Base-by-base conservation (phyloP, 495 filamentous ascomycete genomes). In the Endocarpon pusillum region DNA sequence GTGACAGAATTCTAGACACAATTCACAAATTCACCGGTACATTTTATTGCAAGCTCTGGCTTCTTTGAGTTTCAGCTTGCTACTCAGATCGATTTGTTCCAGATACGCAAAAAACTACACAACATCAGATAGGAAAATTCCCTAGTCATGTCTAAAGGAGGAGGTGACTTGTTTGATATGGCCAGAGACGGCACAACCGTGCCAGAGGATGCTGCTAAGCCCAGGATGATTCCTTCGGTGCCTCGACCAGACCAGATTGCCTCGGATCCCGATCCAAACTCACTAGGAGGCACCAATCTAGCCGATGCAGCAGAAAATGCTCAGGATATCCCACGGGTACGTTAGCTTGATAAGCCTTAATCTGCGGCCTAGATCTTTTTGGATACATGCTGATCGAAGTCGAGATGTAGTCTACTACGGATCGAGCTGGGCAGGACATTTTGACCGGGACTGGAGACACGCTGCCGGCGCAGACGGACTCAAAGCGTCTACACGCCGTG, bases 171-270 rank as follows among this genome's bases (percentile, higher is more conserved):
- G 5, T 42, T 39, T 19, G 39, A 42, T 3, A 48, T 45, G 18
- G 71, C 67, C 32, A 68, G 73, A 17, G 61, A 62, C 33, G 53
- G 44, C 16, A 38, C 56, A 10, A 41, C 41, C 25, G 49, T 55
- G 22, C 47, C 51, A 11, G 51, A 45, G 29, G 65, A 70, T 42
- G 66, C 68, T 14, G 66, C 62, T 38, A 52, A 54, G 10, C 57
- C 59, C 44, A 56, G 57, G 47, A 62, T 47, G 14, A 66, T 73
- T 37, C 64, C 68, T 17, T 73, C 71, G 9, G 62, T 67, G 9
- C 62, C 70, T 14, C 66, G 64, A 10, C 68, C 64, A 0, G 58
- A 67, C 41, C 67, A 74, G 35, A 24, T 36, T 1, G 42, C 45
- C 9, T 32, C 40, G 3, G 34, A 37, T 3, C 16, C 30, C 15